Conservation (phyloP, 177 flowering plant species). For the Vitis hybrid region DNA sequence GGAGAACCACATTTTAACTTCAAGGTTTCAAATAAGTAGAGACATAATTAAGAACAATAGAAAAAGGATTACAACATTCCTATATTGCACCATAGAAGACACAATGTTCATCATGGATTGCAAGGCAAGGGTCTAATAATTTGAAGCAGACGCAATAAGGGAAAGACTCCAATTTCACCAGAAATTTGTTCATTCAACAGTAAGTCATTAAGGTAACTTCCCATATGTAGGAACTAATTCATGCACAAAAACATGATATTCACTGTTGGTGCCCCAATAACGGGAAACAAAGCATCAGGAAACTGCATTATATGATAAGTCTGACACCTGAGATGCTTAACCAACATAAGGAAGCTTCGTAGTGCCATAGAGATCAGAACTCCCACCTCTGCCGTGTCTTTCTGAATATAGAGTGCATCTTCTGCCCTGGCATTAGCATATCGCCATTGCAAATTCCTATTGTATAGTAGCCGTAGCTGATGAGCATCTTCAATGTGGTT, state of each 20-base stretch:
- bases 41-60: not conserved
- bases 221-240: not conserved
- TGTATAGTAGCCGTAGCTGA: constrained; percentile 72
- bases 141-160: not conserved
- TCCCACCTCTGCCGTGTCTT: constrained; percentile 74
- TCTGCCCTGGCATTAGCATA: constrained; percentile 77
- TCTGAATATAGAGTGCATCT: constrained; percentile 55
- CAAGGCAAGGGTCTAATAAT: not conserved
- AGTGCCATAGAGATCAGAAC: constrained; percentile 3
- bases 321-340: not conserved
- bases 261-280: too few species aligned
- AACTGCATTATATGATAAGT: too few species aligned
- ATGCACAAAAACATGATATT: too few species aligned
- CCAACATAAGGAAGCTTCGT: not conserved
- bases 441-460: constrained; percentile 87
- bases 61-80: not conserved
- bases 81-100: not conserved
- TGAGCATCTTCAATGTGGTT: constrained; percentile 88
- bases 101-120: not conserved
- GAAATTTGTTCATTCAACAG: not conserved
- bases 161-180: not conserved
- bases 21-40: too few species aligned
- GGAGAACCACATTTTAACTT: too few species aligned
- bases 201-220: not conserved
- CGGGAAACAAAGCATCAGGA: too few species aligned